Evolutionary conservation across 306 rosid genomes (phyloP).

Genomic region (Geum urbanum): DNA sequence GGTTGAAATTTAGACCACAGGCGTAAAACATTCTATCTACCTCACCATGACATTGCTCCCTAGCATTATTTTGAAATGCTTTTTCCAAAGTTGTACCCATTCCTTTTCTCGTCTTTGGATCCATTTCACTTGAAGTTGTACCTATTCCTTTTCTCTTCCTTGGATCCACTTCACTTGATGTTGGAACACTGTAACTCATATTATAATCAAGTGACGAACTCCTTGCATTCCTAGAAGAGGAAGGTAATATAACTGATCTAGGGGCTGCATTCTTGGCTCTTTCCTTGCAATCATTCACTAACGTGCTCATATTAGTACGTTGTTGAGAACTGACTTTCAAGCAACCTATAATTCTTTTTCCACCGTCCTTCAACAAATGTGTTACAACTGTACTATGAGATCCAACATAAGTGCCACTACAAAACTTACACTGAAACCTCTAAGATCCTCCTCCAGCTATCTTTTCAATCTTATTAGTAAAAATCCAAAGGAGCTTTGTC

Average conservation of each 20-base stretch:
- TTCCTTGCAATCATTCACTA: not conserved
- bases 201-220: not conserved
- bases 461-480: not conserved
- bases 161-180: no score
- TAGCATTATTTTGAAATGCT: no score
- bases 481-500: no score
- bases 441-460: not conserved
- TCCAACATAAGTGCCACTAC: not conserved
- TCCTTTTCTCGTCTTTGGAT: no score
- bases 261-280: not conserved
- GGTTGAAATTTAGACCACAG: no score
- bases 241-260: not conserved
- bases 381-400: not conserved
- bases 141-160: no score
- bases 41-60: no score
- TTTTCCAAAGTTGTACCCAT: no score
- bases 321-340: no score
- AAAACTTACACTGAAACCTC: not conserved
- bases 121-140: no score
- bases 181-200: not conserved
- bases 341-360: not conserved
- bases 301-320: not conserved
- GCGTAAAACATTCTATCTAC: no score
- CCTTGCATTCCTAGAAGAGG: not conserved
- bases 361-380: not conserved